Percentiles rank a stretch among this genome's conserved stretches.
Conservation (phyloP, 2,329 filamentous ascomycete genomes). For the Xylaria sp. region DNA sequence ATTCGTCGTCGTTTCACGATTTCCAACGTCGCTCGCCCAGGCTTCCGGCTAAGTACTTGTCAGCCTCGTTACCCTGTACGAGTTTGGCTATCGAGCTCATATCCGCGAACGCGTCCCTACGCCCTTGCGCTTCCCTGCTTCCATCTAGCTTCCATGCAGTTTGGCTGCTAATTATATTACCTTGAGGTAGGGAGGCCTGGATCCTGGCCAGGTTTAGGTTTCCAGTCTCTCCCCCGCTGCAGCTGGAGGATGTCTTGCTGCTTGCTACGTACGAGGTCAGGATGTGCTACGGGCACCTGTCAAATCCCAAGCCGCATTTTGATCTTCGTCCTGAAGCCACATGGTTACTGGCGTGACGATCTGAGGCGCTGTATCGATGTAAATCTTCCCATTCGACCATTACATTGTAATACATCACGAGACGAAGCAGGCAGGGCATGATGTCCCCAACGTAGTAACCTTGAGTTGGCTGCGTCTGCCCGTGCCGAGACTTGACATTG, state of each 20-base stretch:
- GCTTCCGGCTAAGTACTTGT: slow-evolving; percentile 7
- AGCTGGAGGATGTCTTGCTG: background rate
- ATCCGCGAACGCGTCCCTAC: background rate
- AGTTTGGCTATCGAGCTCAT: background rate
- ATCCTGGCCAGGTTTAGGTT: background rate
- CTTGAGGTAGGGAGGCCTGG: no score
- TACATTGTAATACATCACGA: background rate
- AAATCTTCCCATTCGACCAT: background rate
- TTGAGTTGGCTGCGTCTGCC: background rate
- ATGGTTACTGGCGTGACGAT: background rate
- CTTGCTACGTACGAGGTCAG: background rate
- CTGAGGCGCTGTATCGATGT: background rate
- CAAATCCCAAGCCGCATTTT: no score
- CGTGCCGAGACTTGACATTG: background rate
- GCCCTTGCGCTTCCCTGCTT: slow-evolving; percentile 16
- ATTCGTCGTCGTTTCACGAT: slow-evolving; percentile 27
- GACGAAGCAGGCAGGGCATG: background rate
- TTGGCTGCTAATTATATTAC: no score
- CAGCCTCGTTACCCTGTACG: slow-evolving; percentile 18
- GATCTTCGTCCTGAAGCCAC: no score
- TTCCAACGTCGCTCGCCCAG: background rate
- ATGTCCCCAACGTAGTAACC: background rate
- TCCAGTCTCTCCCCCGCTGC: background rate
- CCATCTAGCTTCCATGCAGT: slow-evolving; percentile 23
- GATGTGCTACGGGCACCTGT: background rate